Percentiles rank a stretch among this genome's conserved stretches.
These are phyloP conservation scores for Carex littledalei DNA, from an alignment of 176 grass and related monocot genomes.

Conservation along the genomic window DNA sequence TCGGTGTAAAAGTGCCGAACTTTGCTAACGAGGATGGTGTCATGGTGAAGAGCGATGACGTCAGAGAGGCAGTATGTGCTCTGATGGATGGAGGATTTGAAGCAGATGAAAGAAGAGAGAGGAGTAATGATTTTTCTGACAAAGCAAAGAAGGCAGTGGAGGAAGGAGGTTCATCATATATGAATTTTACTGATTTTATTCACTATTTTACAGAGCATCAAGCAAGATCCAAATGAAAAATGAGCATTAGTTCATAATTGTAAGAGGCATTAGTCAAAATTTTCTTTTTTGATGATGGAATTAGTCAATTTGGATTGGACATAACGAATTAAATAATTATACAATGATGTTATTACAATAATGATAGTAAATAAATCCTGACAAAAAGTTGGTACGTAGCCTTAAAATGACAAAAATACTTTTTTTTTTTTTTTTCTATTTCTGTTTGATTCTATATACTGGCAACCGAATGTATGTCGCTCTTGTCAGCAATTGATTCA, in stretches of 20 bases:
- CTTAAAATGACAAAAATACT: too few species aligned
- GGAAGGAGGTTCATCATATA: slow-evolving; percentile 45
- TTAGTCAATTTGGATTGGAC: background rate
- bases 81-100: slow-evolving; percentile 34
- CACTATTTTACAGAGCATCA: slow-evolving; percentile 13
- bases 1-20: slow-evolving; percentile 19
- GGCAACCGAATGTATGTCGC: too few species aligned
- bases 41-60: background rate
- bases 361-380: too few species aligned
- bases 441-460: too few species aligned
- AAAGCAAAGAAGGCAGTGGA: slow-evolving; percentile 37
- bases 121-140: slow-evolving; percentile 7
- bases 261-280: background rate
- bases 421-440: too few species aligned
- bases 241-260: background rate
- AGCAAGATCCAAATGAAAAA: background rate
- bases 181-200: slow-evolving; percentile 31
- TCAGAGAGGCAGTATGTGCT: slow-evolving; percentile 26
- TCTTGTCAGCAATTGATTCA: too few species aligned
- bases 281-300: background rate
- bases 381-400: too few species aligned
- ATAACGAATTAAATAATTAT: too few species aligned
- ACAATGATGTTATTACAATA: too few species aligned
- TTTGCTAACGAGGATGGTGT: slow-evolving; percentile 14
- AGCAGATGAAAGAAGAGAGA: slow-evolving; percentile 24